Percentiles rank a stretch among this genome's conserved stretches.
phyloP scores from a whole-genome alignment of 352 stramenopile species.

The Pythium chondricola region DNA sequence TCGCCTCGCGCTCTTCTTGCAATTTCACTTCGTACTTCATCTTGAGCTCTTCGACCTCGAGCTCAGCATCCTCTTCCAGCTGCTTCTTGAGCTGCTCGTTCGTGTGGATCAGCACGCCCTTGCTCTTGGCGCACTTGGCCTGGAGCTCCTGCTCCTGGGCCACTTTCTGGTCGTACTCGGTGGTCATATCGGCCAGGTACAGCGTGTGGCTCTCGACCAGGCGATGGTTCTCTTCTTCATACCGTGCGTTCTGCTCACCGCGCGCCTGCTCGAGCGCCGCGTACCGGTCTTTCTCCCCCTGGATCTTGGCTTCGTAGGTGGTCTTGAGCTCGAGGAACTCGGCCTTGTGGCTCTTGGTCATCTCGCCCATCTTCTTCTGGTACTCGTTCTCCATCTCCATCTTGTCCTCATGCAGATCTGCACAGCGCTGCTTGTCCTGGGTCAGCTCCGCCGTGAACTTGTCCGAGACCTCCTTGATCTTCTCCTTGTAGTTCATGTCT shows the following conservation, averaged over 20 bases:
- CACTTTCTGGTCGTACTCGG: slow-evolving; percentile 90
- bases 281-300: slow-evolving; percentile 88
- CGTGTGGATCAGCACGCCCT: slow-evolving; percentile 71
- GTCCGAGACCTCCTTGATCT: slow-evolving; percentile 93
- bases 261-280: slow-evolving; percentile 72
- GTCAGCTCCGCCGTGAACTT: slow-evolving; percentile 92
- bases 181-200: slow-evolving; percentile 89
- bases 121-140: slow-evolving; percentile 44
- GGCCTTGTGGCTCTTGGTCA: slow-evolving; percentile 85
- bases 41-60: slow-evolving; percentile 91
- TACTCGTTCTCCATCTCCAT: slow-evolving; percentile 89
- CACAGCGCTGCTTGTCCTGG: slow-evolving; percentile 88
- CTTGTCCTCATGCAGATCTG: slow-evolving; percentile 88
- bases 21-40: slow-evolving; percentile 90
- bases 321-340: slow-evolving; percentile 89
- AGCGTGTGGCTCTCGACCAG: slow-evolving; percentile 76
- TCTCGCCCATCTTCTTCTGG: slow-evolving; percentile 87
- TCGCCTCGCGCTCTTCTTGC: slow-evolving; percentile 84
- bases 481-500: slow-evolving; percentile 95
- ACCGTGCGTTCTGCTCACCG: slow-evolving; percentile 62
- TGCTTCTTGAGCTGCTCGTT: slow-evolving; percentile 89
- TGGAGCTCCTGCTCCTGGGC: slow-evolving; percentile 79
- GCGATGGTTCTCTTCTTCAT: slow-evolving; percentile 71
- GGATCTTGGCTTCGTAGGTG: slow-evolving; percentile 89
- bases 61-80: slow-evolving; percentile 92